Conservation (phyloP, 805 yeast genomes). For the Candida qinlingensis region DNA sequence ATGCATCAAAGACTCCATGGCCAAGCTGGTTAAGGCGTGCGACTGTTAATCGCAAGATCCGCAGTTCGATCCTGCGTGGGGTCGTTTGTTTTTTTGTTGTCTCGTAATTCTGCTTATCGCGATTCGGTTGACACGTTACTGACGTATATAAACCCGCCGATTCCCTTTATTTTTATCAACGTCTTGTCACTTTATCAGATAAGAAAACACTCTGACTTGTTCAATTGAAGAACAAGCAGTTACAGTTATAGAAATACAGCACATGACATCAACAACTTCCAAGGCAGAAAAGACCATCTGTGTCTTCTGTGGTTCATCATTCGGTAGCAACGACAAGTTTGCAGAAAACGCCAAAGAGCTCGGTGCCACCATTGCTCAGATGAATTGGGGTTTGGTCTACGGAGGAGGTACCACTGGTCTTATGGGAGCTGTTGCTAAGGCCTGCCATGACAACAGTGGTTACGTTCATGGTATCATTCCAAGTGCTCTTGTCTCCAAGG, state of each 20-base stretch:
- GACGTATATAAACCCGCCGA: no score
- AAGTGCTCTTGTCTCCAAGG: constrained; percentile 71
- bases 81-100: constrained; percentile 28
- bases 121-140: no score
- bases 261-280: not conserved
- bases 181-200: not conserved
- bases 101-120: no score
- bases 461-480: constrained; percentile 85
- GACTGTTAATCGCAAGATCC: constrained; percentile 47
- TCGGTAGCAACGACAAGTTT: constrained; percentile 50
- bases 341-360: constrained; percentile 51
- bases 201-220: no score
- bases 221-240: no score
- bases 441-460: constrained; percentile 44
- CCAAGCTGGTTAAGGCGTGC: constrained; percentile 37
- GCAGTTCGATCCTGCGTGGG: constrained; percentile 48
- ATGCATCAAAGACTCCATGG: constrained; percentile 18
- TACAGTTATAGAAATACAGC: no score
- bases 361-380: constrained; percentile 52
- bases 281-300: constrained; percentile 43
- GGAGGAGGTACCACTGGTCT: constrained; percentile 89
- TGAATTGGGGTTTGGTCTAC: constrained; percentile 72
- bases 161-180: not conserved
- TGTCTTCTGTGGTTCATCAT: constrained; percentile 83
- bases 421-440: constrained; percentile 72